Evolutionary conservation across 1,139 yeast species (phyloP).

Genomic region (Blastobotrys elegans): DNA sequence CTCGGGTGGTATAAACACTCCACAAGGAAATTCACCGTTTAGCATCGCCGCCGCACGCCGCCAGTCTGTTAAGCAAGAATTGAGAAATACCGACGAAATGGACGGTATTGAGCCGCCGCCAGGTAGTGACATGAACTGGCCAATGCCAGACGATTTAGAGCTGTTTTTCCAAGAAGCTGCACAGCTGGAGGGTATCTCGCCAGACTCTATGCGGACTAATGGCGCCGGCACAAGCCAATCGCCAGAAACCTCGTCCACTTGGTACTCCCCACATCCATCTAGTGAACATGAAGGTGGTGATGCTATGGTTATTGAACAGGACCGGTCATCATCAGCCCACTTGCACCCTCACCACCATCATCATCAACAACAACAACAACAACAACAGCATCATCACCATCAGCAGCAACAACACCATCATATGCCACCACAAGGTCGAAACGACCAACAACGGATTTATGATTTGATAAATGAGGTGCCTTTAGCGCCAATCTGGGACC

Average conservation of each 20-base stretch:
- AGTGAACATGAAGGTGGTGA: constrained; percentile 13
- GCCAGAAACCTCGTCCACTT: constrained; percentile 12
- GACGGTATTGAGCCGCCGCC: constrained; percentile 11
- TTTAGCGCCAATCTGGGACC: constrained; percentile 72
- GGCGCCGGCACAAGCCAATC: constrained; percentile 11
- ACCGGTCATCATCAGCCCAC: neutral
- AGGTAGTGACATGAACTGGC: constrained; percentile 15
- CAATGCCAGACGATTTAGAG: constrained; percentile 26
- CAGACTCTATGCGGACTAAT: constrained; percentile 19
- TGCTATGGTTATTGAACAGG: constrained; percentile 11
- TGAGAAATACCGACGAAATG: constrained; percentile 5
- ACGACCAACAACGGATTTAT: constrained; percentile 52
- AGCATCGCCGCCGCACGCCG: constrained; percentile 7
- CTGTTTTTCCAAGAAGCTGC: constrained; percentile 29
- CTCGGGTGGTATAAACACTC: neutral
- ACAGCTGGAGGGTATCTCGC: constrained; percentile 23
- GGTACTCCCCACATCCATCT: constrained; percentile 10
- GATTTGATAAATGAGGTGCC: constrained; percentile 65
- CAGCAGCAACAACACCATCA: constrained; percentile 6
- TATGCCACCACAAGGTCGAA: constrained; percentile 7
- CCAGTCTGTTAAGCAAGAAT: constrained; percentile 10
- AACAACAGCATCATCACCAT: constrained; percentile 5
- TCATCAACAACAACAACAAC: constrained; percentile 9
- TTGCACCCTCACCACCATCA: constrained; percentile 5
- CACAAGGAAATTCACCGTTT: constrained; percentile 5